Conservation (phyloP, 441 rosid species). For the Hura crepitans region DNA sequence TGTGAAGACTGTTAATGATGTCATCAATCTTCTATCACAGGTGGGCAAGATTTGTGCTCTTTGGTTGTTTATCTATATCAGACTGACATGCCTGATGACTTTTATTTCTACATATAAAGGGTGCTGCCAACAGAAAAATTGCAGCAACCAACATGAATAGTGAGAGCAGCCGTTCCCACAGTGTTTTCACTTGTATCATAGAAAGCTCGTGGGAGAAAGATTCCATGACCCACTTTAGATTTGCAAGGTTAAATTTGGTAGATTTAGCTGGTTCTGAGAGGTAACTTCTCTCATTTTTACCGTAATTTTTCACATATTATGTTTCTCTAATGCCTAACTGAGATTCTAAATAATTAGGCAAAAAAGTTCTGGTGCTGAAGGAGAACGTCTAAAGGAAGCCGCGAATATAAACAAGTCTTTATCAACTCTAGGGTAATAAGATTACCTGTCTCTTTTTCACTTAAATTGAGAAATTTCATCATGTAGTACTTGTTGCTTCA, state of each 20-base stretch:
- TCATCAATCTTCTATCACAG: constrained; percentile 68
- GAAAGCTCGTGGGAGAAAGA: constrained; percentile 92
- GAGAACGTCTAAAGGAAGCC: constrained; percentile 95
- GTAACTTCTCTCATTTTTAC: constrained; percentile 34
- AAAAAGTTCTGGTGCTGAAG: constrained; percentile 97
- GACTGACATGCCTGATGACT: constrained; percentile 16
- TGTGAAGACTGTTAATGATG: constrained; percentile 65
- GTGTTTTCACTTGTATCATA: constrained; percentile 88
- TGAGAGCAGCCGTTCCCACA: constrained; percentile 96
- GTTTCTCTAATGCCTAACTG: constrained; percentile 12
- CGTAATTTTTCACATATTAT: constrained; percentile 3
- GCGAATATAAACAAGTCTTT: constrained; percentile 92
- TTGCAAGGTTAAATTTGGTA: constrained; percentile 89
- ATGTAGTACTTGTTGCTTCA: neutral
- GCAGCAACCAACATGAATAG: constrained; percentile 93
- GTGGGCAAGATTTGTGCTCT: constrained; percentile 31
- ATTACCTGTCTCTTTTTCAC: constrained; percentile 20
- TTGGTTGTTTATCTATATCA: constrained; percentile 9
- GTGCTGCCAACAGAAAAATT: constrained; percentile 81
- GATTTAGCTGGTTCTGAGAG: constrained; percentile 99
- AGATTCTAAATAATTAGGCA: constrained; percentile 49
- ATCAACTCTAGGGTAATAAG: constrained; percentile 85
- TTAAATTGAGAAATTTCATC: constrained; percentile 5
- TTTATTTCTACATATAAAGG: constrained; percentile 41
- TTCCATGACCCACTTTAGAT: constrained; percentile 75